These are phyloP conservation scores for Caloboletus firmus DNA, from an alignment of 1,284 basidiomycete species.

Conservation along the genomic window DNA sequence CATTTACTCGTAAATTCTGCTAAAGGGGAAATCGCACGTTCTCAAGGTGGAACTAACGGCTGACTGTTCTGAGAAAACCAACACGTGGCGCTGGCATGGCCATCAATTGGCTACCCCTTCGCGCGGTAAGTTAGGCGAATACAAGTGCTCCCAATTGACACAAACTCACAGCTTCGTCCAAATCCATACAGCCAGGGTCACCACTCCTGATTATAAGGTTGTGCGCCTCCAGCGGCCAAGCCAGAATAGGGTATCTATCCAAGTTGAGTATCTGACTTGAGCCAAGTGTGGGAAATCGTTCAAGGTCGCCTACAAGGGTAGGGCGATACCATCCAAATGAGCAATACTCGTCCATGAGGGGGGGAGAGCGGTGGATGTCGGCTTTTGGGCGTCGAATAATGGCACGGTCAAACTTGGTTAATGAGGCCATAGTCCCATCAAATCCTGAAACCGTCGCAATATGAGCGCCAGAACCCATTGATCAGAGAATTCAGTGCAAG, in stretches of 20 bases:
- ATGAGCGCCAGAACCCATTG: not conserved
- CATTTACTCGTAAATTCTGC: conserved; percentile 16
- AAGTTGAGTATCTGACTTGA: not conserved
- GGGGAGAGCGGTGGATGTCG: conserved; percentile 11
- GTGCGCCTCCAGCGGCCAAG: not conserved
- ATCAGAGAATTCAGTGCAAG: not conserved
- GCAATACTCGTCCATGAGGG: not conserved
- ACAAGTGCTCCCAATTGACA: conserved; percentile 17
- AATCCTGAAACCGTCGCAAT: not conserved
- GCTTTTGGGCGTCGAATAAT: conserved; percentile 7
- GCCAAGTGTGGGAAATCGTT: not conserved
- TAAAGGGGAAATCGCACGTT: conserved; percentile 13
- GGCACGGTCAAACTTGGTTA: not conserved
- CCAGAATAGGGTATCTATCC: not conserved
- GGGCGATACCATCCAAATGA: not conserved
- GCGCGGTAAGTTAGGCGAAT: conserved; percentile 20
- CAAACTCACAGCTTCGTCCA: conserved; percentile 15
- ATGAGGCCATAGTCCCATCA: not conserved
- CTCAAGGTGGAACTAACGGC: conserved; percentile 15
- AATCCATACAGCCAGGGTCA: not conserved
- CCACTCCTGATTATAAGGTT: not conserved
- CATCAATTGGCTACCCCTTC: not conserved
- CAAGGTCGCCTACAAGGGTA: not conserved
- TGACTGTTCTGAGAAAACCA: conserved; percentile 17
- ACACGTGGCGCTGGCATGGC: conserved; percentile 14